These are phyloP conservation scores for Russula compacta DNA, from an alignment of 768 basidiomycete genomes.

Conservation along the genomic window DNA sequence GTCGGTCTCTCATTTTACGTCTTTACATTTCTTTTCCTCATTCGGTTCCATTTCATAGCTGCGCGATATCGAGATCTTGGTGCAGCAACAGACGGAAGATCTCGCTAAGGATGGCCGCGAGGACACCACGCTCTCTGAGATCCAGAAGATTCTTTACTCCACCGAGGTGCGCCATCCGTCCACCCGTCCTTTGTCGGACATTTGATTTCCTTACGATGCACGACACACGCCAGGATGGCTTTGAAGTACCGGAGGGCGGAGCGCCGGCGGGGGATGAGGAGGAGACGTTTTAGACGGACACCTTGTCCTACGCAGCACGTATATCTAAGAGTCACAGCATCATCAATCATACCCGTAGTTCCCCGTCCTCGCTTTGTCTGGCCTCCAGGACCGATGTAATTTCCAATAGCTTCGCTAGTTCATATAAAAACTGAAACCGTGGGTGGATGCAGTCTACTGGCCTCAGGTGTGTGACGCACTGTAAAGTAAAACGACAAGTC, in stretches of 20 bases:
- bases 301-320: background rate
- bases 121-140: constrained; percentile 56
- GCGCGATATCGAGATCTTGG: constrained; percentile 91
- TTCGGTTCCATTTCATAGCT: constrained; percentile 43
- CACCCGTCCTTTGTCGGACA: background rate
- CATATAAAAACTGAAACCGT: background rate
- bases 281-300: constrained; percentile 53
- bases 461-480: background rate
- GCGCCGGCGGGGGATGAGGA: constrained; percentile 59
- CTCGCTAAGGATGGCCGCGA: constrained; percentile 49
- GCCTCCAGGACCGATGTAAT: constrained; percentile 11
- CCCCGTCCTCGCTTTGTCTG: constrained; percentile 13
- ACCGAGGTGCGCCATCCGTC: constrained; percentile 62
- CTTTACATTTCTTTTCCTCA: constrained; percentile 17
- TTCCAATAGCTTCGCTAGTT: constrained; percentile 1
- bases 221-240: constrained; percentile 59
- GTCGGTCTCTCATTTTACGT: constrained; percentile 32
- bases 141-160: constrained; percentile 89
- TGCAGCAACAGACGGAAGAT: constrained; percentile 66
- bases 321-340: constrained; percentile 12
- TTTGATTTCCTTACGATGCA: constrained; percentile 6
- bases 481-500: background rate
- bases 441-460: background rate
- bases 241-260: constrained; percentile 72
- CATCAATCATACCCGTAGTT: constrained; percentile 13